These are phyloP conservation scores for Amaranthus hypochondriacus DNA, from an alignment of 148 eudicot species.

Conservation along the genomic window DNA sequence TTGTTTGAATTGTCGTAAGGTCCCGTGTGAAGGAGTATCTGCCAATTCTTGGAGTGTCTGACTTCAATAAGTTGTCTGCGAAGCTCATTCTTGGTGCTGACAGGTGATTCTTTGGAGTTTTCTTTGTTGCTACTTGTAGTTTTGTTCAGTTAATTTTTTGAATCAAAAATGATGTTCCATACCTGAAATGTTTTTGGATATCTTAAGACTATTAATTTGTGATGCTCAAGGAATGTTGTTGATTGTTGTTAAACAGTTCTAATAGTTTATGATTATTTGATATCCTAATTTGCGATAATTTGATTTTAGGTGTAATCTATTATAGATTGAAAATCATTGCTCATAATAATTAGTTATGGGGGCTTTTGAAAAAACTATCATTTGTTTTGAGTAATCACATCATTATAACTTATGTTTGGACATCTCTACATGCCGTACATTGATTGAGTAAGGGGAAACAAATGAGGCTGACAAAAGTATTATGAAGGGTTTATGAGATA, in stretches of 20 bases:
- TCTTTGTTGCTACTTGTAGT: neutral
- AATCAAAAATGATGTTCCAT: neutral
- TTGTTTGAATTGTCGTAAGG: constrained; percentile 28
- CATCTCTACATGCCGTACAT: no score
- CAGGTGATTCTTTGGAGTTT: constrained; percentile 38
- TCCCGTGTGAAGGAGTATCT: constrained; percentile 84
- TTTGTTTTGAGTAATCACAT: no score
- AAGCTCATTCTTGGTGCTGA: constrained; percentile 90
- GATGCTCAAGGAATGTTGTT: neutral
- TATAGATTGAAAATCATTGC: no score
- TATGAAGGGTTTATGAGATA: no score
- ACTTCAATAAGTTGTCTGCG: constrained; percentile 84
- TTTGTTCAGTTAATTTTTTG: neutral
- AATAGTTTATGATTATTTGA: no score
- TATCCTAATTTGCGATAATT: neutral
- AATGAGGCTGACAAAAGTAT: no score
- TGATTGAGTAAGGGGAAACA: no score
- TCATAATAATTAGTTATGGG: no score
- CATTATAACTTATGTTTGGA: no score
- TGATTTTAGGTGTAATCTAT: neutral
- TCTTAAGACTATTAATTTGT: neutral
- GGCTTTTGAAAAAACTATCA: no score
- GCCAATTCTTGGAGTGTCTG: constrained; percentile 87
- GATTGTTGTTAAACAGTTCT: neutral
- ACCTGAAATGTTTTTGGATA: neutral